These are phyloP conservation scores for Termitomyces bulborhizus DNA, from an alignment of 768 basidiomycete genomes.

Conservation along the genomic window DNA sequence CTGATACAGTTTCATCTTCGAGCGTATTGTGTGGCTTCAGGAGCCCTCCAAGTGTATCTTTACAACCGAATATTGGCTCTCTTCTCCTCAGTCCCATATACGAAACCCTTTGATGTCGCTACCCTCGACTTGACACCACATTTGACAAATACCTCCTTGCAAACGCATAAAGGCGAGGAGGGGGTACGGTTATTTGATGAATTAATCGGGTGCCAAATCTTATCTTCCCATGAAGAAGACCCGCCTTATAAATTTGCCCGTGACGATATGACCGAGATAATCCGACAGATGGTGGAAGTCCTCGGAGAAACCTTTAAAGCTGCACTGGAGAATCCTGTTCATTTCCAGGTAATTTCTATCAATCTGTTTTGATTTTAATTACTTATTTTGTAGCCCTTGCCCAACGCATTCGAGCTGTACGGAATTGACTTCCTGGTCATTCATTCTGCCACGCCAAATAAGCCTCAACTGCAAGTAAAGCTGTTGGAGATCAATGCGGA, in stretches of 20 bases:
- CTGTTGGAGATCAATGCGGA: slow-evolving; percentile 92
- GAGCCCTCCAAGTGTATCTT: slow-evolving; percentile 74
- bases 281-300: slow-evolving; percentile 55
- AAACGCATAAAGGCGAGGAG: slow-evolving; percentile 58
- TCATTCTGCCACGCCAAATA: slow-evolving; percentile 21
- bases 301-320: slow-evolving; percentile 84
- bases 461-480: slow-evolving; percentile 47
- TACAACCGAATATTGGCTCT: slow-evolving; percentile 81
- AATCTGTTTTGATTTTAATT: not conserved
- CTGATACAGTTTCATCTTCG: slow-evolving; percentile 82
- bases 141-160: slow-evolving; percentile 90
- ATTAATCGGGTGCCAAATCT: slow-evolving; percentile 57
- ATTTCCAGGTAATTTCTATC: slow-evolving; percentile 64
- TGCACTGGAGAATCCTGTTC: slow-evolving; percentile 70
- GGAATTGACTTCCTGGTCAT: slow-evolving; percentile 89
- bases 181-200: slow-evolving; percentile 79
- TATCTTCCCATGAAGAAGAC: slow-evolving; percentile 22
- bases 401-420: slow-evolving; percentile 93
- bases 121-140: slow-evolving; percentile 61
- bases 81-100: slow-evolving; percentile 76
- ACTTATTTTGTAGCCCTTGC: slow-evolving; percentile 49
- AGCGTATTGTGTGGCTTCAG: slow-evolving; percentile 77
- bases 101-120: slow-evolving; percentile 30
- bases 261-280: slow-evolving; percentile 37
- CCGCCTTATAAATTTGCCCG: slow-evolving; percentile 19